Conservation (phyloP, 306 rosid genomes). For the Quercus robur region DNA sequence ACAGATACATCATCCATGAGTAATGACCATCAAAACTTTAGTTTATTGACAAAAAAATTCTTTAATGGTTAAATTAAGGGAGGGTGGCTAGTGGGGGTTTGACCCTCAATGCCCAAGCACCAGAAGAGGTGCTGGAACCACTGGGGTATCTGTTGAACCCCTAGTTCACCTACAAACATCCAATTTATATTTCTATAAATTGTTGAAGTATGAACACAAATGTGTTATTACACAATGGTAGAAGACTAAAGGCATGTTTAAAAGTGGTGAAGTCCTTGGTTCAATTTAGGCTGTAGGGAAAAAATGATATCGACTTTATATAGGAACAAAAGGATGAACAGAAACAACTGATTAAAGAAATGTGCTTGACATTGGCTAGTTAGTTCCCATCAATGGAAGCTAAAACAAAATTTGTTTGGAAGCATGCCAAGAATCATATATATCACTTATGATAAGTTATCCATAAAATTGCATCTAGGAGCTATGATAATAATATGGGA, state of each 20-base stretch:
- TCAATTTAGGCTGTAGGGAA: not conserved
- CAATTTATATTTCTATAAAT: not conserved
- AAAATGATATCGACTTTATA: not conserved
- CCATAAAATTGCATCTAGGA: not conserved
- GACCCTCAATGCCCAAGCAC: too few relatives aligned
- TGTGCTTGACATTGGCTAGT: not conserved
- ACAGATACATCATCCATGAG: conserved; percentile 7
- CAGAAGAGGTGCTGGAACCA: too few relatives aligned
- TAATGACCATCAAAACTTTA: conserved; percentile 8
- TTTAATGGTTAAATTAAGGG: too few relatives aligned
- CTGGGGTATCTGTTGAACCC: too few relatives aligned
- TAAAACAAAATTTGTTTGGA: not conserved
- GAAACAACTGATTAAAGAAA: not conserved
- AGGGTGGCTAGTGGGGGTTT: too few relatives aligned
- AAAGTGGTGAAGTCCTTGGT: not conserved
- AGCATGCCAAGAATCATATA: not conserved
- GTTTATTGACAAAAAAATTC: not conserved
- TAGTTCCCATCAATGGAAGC: not conserved
- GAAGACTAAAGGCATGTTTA: not conserved
- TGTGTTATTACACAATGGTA: not conserved
- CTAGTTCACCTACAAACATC: not conserved
- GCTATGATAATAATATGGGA: conserved; percentile 3
- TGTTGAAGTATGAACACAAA: conserved; percentile 2
- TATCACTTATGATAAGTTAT: not conserved
- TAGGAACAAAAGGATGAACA: not conserved